Evolutionary conservation across 345 rosid genomes (phyloP), one percentile per base, ranked within the genome.

Genomic region (Gossypium ekmanianum): DNA sequence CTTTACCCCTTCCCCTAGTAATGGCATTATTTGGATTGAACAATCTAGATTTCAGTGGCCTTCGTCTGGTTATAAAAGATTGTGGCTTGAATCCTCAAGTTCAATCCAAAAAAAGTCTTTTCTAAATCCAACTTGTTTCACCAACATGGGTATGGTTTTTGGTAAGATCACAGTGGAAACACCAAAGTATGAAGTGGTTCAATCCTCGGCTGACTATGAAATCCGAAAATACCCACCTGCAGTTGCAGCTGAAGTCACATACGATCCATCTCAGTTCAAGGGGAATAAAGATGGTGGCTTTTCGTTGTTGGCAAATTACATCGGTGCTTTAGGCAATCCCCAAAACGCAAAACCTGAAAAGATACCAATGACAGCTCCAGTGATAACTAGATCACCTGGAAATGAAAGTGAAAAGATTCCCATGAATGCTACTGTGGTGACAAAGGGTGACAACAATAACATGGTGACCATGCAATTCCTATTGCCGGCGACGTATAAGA

Each of bases 361-460:
- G 57, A 88, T 92, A 1, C 94, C 96, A n/a, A 92, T 92, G 98
- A 90, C 96, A n/a, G 77, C 92, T 44, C 97, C 76, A 24, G 97
- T 92, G 71, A 89, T 90, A 68, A 90, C 96, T 0, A 83, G 84
- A 70, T 68, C 84, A 7, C 16, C 62, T 6, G 56, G 75, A 56
- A 29, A 18, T 13, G 54, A 14, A 11, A 77, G 90, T 0, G 97
- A 94, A 79, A 85, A 84, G 88, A 87, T 94, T 10, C 94, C 89
- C 4, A 94, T 92, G 97, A 91, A 97, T 1, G 85, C 95, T 72
- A 95, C 98, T 1, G 97, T 94, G 44, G 88, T 94, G 70, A 94
- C 98, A 0, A 86, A 75, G 78, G 83, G 78, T 22, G 85, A 75
- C 65, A 26, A 57, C 14, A 70, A 82, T 55, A 84, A 82, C 82